Evolutionary conservation across 495 filamentous ascomycete species (phyloP).

Genomic region (Cercophora scortea): DNA sequence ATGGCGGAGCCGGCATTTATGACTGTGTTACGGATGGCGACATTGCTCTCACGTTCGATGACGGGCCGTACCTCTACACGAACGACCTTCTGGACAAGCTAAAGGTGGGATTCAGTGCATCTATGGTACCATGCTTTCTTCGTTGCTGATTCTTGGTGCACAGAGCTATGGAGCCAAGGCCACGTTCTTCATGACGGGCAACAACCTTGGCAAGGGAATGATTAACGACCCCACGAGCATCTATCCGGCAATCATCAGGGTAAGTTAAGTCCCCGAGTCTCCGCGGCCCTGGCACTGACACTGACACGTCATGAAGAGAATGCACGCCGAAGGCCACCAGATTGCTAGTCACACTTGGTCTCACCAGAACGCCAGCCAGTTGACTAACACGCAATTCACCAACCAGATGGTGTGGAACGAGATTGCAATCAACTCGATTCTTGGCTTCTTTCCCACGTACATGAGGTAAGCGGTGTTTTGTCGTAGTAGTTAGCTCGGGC

Average conservation of each 20-base stretch:
- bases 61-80: conserved; percentile 67
- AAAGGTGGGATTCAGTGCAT: conserved; percentile 16
- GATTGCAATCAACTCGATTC: conserved; percentile 68
- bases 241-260: conserved; percentile 53
- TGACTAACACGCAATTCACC: conserved; percentile 45
- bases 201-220: conserved; percentile 63
- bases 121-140: not conserved
- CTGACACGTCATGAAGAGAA: conserved; percentile 26
- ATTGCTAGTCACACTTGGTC: conserved; percentile 83
- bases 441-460: conserved; percentile 77
- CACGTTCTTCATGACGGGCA: conserved; percentile 75
- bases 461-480: conserved; percentile 49
- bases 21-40: conserved; percentile 55
- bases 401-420: conserved; percentile 73
- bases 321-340: conserved; percentile 75
- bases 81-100: conserved; percentile 61
- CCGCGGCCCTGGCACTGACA: not conserved
- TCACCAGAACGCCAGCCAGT: conserved; percentile 62
- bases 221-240: conserved; percentile 54
- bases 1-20: conserved; percentile 57
- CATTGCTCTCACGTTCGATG: conserved; percentile 72
- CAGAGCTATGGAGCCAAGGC: conserved; percentile 57
- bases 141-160: conserved; percentile 8
- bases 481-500: not conserved
- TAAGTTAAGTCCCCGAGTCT: conserved; percentile 9